Conservation (phyloP, 768 basidiomycete genomes). For the Mycena polygramma region DNA sequence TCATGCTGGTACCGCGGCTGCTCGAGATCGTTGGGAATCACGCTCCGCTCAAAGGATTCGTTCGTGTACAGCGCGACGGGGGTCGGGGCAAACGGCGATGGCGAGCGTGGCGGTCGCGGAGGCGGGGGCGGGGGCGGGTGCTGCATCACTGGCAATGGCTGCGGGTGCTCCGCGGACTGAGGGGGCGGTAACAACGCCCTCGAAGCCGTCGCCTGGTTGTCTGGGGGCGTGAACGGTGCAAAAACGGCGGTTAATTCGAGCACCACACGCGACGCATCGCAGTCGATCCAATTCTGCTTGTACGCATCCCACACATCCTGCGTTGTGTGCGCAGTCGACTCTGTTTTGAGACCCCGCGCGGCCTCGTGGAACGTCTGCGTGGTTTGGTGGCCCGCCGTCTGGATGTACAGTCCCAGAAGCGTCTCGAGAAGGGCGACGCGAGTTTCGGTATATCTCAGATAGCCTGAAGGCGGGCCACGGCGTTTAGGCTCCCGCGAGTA, state of each 20-base stretch:
- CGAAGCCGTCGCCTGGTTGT: slow-evolving; percentile 35
- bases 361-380: slow-evolving; percentile 15
- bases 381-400: slow-evolving; percentile 21
- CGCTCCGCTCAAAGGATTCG: slow-evolving; percentile 37
- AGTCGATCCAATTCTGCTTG: slow-evolving; percentile 41
- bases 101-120: slow-evolving; percentile 5
- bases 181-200: slow-evolving; percentile 40
- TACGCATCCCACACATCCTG: slow-evolving; percentile 49
- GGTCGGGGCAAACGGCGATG: slow-evolving; percentile 19
- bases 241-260: slow-evolving; percentile 43
- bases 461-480: slow-evolving; percentile 48
- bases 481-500: slow-evolving; percentile 48
- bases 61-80: slow-evolving; percentile 26
- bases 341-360: slow-evolving; percentile 30
- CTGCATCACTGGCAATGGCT: not conserved
- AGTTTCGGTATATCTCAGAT: slow-evolving; percentile 47
- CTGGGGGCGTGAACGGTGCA: slow-evolving; percentile 44
- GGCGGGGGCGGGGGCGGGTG: not conserved
- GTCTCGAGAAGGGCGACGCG: slow-evolving; percentile 46
- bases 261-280: slow-evolving; percentile 38
- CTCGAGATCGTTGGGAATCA: slow-evolving; percentile 1
- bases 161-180: not conserved
- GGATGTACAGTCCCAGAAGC: slow-evolving; percentile 44
- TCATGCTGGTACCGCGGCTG: not conserved
- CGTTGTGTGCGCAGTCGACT: slow-evolving; percentile 44